Evolutionary conservation across 1,284 basidiomycete genomes (phyloP).

Genomic region (Gymnopus androsaceus): DNA sequence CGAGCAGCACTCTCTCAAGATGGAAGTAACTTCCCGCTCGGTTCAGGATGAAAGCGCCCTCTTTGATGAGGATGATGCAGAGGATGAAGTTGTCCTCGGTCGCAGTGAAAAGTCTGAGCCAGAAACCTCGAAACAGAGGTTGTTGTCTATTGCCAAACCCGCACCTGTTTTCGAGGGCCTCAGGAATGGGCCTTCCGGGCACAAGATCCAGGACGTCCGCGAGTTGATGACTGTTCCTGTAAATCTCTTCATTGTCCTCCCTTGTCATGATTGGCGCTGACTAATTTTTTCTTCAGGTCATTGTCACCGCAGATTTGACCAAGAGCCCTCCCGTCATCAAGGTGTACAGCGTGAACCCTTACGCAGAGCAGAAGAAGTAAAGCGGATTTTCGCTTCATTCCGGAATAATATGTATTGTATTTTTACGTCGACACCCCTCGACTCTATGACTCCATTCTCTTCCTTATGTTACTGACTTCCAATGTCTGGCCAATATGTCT

Average conservation of each 20-base stretch:
- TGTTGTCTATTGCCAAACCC: constrained; percentile 72
- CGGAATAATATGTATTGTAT: constrained; percentile 18
- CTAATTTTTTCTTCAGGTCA: constrained; percentile 56
- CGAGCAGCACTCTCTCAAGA: constrained; percentile 81
- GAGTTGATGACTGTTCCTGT: constrained; percentile 91
- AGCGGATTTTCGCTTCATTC: neutral
- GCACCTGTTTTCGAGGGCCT: constrained; percentile 82
- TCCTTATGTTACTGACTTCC: constrained; percentile 18
- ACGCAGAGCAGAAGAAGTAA: constrained; percentile 55
- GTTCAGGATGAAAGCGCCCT: constrained; percentile 85
- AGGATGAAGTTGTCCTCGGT: constrained; percentile 80
- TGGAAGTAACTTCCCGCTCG: constrained; percentile 81
- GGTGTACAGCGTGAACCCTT: constrained; percentile 87
- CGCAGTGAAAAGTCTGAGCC: constrained; percentile 50
- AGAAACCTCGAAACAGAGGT: constrained; percentile 74
- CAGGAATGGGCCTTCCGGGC: constrained; percentile 68
- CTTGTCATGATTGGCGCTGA: neutral
- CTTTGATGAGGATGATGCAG: constrained; percentile 84
- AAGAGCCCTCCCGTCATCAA: constrained; percentile 95
- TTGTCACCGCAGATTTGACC: constrained; percentile 89
- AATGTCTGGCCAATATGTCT: constrained; percentile 17
- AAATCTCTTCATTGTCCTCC: constrained; percentile 33
- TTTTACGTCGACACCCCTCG: constrained; percentile 28
- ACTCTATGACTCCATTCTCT: constrained; percentile 5
- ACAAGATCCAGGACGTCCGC: constrained; percentile 90